Percentiles rank a stretch among this genome's conserved stretches.
Evolutionary conservation across 768 basidiomycete genomes (phyloP).

Genomic region (Leccinum pellstonianum): DNA sequence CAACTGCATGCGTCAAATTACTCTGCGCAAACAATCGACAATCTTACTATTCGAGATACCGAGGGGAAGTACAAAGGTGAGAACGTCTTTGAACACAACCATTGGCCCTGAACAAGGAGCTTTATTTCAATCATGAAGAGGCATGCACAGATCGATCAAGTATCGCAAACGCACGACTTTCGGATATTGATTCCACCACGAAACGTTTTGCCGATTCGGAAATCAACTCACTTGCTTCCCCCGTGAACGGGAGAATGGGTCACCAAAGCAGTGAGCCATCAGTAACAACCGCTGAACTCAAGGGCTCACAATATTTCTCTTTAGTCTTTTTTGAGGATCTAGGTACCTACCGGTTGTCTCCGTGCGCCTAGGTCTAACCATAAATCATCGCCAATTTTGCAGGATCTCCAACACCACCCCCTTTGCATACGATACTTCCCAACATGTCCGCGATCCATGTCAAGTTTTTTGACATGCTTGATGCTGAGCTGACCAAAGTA

Average conservation of each 20-base stretch:
- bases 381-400: not conserved
- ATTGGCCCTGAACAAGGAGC: not conserved
- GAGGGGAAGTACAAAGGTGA: conserved; percentile 13
- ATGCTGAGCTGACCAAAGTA: conserved; percentile 80
- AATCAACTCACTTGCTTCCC: not conserved
- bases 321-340: conserved; percentile 5
- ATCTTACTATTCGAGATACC: not conserved
- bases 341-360: conserved; percentile 16
- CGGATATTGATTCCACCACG: not conserved
- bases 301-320: not conserved
- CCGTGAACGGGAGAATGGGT: not conserved
- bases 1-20: conserved; percentile 21
- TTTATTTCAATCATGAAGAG: conserved; percentile 6
- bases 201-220: not conserved
- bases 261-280: conserved; percentile 14
- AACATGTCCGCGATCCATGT: conserved; percentile 58
- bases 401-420: conserved; percentile 27
- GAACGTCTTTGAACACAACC: not conserved
- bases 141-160: not conserved
- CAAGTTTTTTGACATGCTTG: conserved; percentile 75
- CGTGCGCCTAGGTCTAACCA: not conserved
- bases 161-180: not conserved
- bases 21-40: conserved; percentile 5
- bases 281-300: not conserved
- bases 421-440: conserved; percentile 49